A percentile compares a stretch with the other conserved stretches of the same genome.
Conservation (phyloP, 2,329 filamentous ascomycete genomes). For the Ophiostoma triangulosporum region DNA sequence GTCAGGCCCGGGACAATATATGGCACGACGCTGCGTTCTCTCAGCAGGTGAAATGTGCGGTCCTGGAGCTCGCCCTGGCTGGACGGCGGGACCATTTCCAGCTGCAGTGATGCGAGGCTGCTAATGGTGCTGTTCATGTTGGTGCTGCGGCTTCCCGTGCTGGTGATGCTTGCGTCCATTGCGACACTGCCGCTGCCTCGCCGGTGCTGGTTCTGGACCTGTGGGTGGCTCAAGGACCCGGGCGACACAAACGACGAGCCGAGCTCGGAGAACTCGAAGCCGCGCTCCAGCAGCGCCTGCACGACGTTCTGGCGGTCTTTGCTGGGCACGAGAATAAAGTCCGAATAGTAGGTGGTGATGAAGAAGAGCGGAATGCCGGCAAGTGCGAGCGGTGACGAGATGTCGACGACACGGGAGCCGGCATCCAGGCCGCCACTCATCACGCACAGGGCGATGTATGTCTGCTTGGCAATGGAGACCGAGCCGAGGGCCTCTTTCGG, state of each 20-base stretch:
- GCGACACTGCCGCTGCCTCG: conserved; percentile 9
- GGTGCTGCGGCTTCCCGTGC: conserved; percentile 33
- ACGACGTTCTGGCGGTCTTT: conserved; percentile 63
- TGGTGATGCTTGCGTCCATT: conserved; percentile 29
- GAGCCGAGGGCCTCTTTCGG: conserved; percentile 35
- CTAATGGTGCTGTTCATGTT: conserved; percentile 5
- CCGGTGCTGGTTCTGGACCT: conserved; percentile 11
- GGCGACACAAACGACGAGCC: conserved; percentile 54
- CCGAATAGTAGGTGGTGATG: conserved; percentile 95
- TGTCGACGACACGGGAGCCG: conserved; percentile 76
- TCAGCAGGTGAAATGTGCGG: conserved; percentile 74
- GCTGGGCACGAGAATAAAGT: conserved; percentile 84
- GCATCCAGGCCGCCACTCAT: conserved; percentile 83
- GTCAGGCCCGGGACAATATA: conserved; percentile 54
- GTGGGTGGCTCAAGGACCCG: conserved; percentile 22
- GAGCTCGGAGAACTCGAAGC: conserved; percentile 68
- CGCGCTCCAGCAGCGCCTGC: conserved; percentile 59
- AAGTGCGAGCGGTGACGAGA: conserved; percentile 80
- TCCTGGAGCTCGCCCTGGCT: conserved; percentile 67
- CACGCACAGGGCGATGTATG: conserved; percentile 80
- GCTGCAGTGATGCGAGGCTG: conserved; percentile 20
- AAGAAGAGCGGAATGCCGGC: conserved; percentile 96
- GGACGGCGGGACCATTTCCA: conserved; percentile 50
- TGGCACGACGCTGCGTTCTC: conserved; percentile 60
- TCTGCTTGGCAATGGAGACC: conserved; percentile 66